These are phyloP conservation scores for Lanzia echinophila DNA, from an alignment of 2,329 filamentous ascomycete species.

Conservation along the genomic window DNA sequence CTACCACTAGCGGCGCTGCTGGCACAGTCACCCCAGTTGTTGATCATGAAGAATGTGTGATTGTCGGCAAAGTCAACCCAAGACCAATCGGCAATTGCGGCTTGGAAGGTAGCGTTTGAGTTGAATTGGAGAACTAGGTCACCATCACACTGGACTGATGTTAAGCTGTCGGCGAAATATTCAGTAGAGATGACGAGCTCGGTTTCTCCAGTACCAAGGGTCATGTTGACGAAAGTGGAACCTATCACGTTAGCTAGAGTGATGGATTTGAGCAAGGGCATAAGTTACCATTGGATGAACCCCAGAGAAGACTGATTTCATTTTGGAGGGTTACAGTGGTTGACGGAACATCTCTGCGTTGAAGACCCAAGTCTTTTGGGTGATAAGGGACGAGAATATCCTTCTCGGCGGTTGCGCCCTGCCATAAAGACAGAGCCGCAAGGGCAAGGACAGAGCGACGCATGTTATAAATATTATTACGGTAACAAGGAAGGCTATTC, in stretches of 20 bases:
- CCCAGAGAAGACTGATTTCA: constrained; percentile 8
- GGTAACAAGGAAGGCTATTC: not conserved
- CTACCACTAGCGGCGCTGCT: not conserved
- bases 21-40: constrained; percentile 7
- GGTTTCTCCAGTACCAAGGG: constrained; percentile 6
- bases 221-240: constrained; percentile 9
- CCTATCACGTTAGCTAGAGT: not conserved
- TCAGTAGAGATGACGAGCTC: constrained; percentile 8
- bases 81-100: constrained; percentile 6
- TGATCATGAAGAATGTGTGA: constrained; percentile 9
- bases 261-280: no score
- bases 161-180: constrained; percentile 1
- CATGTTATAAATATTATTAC: not conserved
- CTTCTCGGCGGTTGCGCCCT: constrained; percentile 1
- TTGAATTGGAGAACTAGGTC: constrained; percentile 5
- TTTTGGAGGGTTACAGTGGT: constrained; percentile 4
- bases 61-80: constrained; percentile 10
- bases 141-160: constrained; percentile 1
- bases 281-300: constrained; percentile 4
- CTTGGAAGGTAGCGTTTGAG: constrained; percentile 3
- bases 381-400: constrained; percentile 9
- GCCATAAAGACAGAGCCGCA: constrained; percentile 9
- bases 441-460: constrained; percentile 1
- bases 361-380: not conserved
- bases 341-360: constrained; percentile 5